Evolutionary conservation across 2,329 filamentous ascomycete species (phyloP).

Genomic region (Fusarium tricinctum): DNA sequence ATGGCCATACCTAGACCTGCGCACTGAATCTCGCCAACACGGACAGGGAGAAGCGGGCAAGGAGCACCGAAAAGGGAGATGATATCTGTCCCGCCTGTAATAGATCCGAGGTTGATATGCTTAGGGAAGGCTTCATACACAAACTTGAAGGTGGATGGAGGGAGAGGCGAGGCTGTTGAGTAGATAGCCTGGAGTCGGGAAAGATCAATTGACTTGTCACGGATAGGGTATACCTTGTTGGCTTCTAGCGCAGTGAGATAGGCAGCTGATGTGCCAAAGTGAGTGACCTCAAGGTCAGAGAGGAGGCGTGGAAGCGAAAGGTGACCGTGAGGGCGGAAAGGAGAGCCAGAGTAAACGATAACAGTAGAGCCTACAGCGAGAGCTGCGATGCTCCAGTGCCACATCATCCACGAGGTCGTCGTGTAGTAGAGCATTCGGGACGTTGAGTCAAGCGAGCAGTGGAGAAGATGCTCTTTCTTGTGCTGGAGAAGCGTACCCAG

Average conservation of each 20-base stretch:
- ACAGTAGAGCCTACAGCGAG: slow-evolving; percentile 86
- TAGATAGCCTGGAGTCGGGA: slow-evolving; percentile 85
- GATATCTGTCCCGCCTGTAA: slow-evolving; percentile 97
- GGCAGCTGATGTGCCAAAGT: slow-evolving; percentile 95
- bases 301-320: slow-evolving; percentile 87
- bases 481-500: slow-evolving; percentile 93
- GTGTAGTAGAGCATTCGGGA: slow-evolving; percentile 93
- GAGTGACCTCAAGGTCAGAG: slow-evolving; percentile 84
- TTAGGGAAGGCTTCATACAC: slow-evolving; percentile 86
- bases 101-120: slow-evolving; percentile 88
- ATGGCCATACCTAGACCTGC: slow-evolving; percentile 86
- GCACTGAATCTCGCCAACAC: slow-evolving; percentile 81
- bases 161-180: slow-evolving; percentile 91
- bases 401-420: slow-evolving; percentile 99
- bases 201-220: slow-evolving; percentile 69
- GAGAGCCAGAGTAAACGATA: slow-evolving; percentile 92
- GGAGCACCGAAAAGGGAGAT: slow-evolving; percentile 94
- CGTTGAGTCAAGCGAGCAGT: slow-evolving; percentile 80
- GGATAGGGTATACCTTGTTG: slow-evolving; percentile 71
- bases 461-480: slow-evolving; percentile 94
- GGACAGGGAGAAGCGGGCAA: slow-evolving; percentile 80
- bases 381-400: slow-evolving; percentile 94
- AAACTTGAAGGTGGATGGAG: slow-evolving; percentile 92
- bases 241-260: slow-evolving; percentile 94
- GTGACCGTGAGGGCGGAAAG: slow-evolving; percentile 84